Evolutionary conservation across 805 yeast species (phyloP).

Genomic region (Scheffersomyces ergatensis): DNA sequence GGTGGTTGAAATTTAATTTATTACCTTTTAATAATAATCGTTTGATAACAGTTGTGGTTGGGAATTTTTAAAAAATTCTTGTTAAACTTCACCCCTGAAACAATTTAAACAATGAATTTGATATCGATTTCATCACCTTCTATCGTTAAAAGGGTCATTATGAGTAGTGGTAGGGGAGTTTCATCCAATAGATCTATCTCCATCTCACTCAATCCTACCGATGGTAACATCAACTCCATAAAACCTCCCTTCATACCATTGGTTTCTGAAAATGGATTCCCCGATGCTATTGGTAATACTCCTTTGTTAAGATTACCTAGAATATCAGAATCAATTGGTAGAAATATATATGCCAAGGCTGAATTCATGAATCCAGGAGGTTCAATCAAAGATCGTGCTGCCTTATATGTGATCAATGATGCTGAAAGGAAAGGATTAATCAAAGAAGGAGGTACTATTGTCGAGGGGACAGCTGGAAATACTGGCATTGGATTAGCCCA

Average conservation of each 20-base stretch:
- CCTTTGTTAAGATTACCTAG: slow-evolving; percentile 55
- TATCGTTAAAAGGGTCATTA: too few species aligned
- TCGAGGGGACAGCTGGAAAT: slow-evolving; percentile 94
- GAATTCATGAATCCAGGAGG: slow-evolving; percentile 95
- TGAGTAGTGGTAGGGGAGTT: too few species aligned
- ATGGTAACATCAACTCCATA: slow-evolving; percentile 11
- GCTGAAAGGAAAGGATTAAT: slow-evolving; percentile 71
- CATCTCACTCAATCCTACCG: slow-evolving; percentile 10
- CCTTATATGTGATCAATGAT: slow-evolving; percentile 69
- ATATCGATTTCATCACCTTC: too few species aligned
- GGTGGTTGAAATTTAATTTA: too few species aligned
- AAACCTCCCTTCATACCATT: slow-evolving; percentile 59
- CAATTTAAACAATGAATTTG: too few species aligned
- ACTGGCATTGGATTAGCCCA: slow-evolving; percentile 92
- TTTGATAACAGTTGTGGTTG: too few species aligned
- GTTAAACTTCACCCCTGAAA: too few species aligned
- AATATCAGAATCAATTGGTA: slow-evolving; percentile 24
- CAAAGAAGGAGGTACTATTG: slow-evolving; percentile 78
- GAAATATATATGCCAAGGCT: slow-evolving; percentile 75
- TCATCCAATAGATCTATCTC: slow-evolving; percentile 16
- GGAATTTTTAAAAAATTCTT: too few species aligned
- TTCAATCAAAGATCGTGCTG: slow-evolving; percentile 89
- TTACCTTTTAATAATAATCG: too few species aligned
- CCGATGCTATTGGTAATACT: slow-evolving; percentile 90
- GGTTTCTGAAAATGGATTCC: slow-evolving; percentile 63